Evolutionary conservation across 371 early-diverging fungal species (phyloP).

Genomic region (Mortierella sp.): DNA sequence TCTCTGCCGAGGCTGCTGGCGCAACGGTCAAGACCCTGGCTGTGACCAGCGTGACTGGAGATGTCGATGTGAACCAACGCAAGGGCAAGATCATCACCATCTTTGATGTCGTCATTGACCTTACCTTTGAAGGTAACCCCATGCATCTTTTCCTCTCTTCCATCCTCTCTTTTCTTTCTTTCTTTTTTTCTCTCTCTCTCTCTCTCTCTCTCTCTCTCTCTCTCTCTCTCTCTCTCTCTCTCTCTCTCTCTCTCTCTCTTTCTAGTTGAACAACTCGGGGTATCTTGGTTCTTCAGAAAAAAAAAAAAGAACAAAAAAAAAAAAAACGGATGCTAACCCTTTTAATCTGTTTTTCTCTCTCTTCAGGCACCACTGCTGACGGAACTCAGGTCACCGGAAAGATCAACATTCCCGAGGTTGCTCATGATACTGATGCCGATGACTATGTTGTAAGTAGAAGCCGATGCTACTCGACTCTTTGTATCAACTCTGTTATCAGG

Average conservation of each 20-base stretch:
- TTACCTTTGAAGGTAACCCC: conserved; percentile 79
- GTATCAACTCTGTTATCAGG: background rate
- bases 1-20: conserved; percentile 59
- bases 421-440: conserved; percentile 86
- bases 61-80: conserved; percentile 91
- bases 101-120: conserved; percentile 80
- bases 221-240: too few species aligned
- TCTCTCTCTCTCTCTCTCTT: background rate
- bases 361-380: conserved; percentile 64
- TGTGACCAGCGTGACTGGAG: conserved; percentile 77
- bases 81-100: conserved; percentile 92
- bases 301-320: background rate
- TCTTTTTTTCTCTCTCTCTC: background rate
- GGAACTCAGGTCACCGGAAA: conserved; percentile 79
- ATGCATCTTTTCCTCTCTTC: background rate
- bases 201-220: too few species aligned
- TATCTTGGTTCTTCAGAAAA: too few species aligned
- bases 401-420: conserved; percentile 90
- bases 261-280: too few species aligned
- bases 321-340: background rate
- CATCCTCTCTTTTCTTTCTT: conserved; percentile 1
- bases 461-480: background rate
- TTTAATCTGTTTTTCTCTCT: background rate
- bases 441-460: conserved; percentile 79
- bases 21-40: conserved; percentile 64